Conservation (phyloP, 805 yeast species). For the Starmerella kuoi region DNA sequence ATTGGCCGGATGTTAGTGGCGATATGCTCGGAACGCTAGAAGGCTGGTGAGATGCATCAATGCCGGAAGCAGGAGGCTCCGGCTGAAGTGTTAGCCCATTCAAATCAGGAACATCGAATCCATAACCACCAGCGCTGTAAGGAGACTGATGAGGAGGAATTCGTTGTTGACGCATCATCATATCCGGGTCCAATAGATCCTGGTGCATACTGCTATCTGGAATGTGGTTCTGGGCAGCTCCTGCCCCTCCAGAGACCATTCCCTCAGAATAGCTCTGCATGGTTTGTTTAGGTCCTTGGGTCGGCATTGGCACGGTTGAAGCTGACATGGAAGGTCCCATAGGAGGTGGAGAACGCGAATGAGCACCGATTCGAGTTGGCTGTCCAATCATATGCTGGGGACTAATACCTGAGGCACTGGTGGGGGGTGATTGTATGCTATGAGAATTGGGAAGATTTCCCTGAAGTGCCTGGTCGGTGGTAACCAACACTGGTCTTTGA, state of each 20-base stretch:
- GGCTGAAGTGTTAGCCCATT: conserved; percentile 6
- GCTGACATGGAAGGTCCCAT: background rate
- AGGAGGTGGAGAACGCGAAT: too few species aligned
- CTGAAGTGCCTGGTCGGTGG: conserved; percentile 1
- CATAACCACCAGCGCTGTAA: background rate
- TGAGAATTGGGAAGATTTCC: background rate
- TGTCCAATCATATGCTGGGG: background rate
- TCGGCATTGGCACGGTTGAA: too few species aligned
- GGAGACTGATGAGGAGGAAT: background rate
- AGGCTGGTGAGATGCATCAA: background rate
- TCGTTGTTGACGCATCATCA: too few species aligned
- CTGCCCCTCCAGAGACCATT: too few species aligned
- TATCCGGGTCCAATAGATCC: too few species aligned
- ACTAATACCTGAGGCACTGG: background rate
- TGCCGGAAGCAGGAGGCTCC: background rate
- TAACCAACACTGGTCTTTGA: conserved; percentile 1
- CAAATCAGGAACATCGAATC: conserved; percentile 10
- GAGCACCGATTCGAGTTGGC: too few species aligned
- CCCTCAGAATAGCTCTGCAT: background rate
- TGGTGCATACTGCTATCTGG: too few species aligned
- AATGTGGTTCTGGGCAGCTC: too few species aligned
- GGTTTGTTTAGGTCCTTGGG: too few species aligned
- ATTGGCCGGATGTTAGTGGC: background rate
- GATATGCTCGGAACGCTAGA: background rate
- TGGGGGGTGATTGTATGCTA: background rate